phyloP scores from a whole-genome alignment of 1,139 yeast genomes.

The Lodderomyces metapsilosis region DNA sequence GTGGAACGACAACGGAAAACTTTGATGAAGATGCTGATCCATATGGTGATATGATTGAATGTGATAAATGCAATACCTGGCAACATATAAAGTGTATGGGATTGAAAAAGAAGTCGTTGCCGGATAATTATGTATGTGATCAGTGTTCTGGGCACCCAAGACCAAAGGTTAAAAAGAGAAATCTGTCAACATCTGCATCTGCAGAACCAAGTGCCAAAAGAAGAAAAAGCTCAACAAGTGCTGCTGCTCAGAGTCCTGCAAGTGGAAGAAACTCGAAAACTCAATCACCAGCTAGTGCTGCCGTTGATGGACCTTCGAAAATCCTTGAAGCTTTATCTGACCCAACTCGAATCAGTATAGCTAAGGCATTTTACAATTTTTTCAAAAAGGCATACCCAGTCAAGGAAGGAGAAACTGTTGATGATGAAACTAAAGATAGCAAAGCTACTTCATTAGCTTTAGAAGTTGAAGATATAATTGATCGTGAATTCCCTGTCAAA shows the following conservation, averaged over 20 bases:
- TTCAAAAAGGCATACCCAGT: slow-evolving; percentile 42
- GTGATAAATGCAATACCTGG: slow-evolving; percentile 80
- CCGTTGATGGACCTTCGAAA: slow-evolving; percentile 1
- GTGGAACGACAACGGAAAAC: slow-evolving; percentile 64
- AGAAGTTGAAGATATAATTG: slow-evolving; percentile 43
- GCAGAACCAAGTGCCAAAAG: slow-evolving; percentile 3
- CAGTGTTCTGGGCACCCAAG: slow-evolving; percentile 20
- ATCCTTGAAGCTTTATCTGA: slow-evolving; percentile 23
- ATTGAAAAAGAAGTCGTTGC: slow-evolving; percentile 36
- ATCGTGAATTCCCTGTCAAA: slow-evolving; percentile 22
- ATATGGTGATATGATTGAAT: slow-evolving; percentile 64
- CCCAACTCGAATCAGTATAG: slow-evolving; percentile 34
- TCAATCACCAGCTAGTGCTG: background rate
- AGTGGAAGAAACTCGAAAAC: background rate
- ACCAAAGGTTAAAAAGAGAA: slow-evolving; percentile 3
- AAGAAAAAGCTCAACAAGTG: slow-evolving; percentile 5
- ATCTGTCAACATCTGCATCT: background rate
- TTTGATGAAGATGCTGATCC: slow-evolving; percentile 60
- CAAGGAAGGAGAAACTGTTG: slow-evolving; percentile 29
- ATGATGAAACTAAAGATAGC: slow-evolving; percentile 27
- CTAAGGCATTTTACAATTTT: slow-evolving; percentile 38
- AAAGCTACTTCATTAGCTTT: slow-evolving; percentile 37
- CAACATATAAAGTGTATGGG: slow-evolving; percentile 80
- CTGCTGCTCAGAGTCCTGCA: background rate
- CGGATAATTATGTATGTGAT: slow-evolving; percentile 34